Percentiles rank a stretch among this genome's conserved stretches.
Evolutionary conservation across 1,139 yeast species (phyloP).

Genomic region (Geotrichum europaeum): DNA sequence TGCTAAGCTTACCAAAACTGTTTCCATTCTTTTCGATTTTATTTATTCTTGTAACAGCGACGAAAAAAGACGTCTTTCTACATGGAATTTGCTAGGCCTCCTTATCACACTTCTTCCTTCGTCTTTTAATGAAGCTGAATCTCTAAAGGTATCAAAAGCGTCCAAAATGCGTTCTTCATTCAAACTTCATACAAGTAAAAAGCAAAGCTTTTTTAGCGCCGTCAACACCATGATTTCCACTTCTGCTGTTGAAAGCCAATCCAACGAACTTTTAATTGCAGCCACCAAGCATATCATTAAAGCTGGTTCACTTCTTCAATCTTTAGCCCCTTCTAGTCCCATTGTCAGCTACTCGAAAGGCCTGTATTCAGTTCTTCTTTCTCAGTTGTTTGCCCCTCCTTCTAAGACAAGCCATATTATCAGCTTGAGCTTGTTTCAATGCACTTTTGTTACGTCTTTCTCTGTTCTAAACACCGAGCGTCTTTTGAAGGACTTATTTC

Average conservation of each 20-base stretch:
- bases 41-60: constrained; percentile 14
- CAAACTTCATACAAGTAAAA: constrained; percentile 8
- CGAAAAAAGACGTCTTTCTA: constrained; percentile 14
- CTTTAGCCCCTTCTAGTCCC: constrained; percentile 10
- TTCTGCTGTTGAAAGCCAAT: neutral
- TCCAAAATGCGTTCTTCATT: constrained; percentile 1
- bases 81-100: constrained; percentile 15
- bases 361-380: constrained; percentile 13
- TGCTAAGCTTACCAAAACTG: constrained; percentile 6
- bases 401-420: constrained; percentile 9
- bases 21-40: constrained; percentile 14
- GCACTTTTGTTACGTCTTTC: constrained; percentile 16
- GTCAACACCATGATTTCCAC: neutral
- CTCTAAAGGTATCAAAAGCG: neutral
- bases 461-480: constrained; percentile 13
- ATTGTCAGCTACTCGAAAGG: constrained; percentile 15
- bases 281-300: constrained; percentile 9
- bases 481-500: constrained; percentile 13
- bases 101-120: constrained; percentile 12
- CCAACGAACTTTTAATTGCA: constrained; percentile 2
- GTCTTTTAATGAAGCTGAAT: constrained; percentile 2
- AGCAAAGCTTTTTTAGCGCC: constrained; percentile 5
- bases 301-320: constrained; percentile 11
- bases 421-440: constrained; percentile 12
- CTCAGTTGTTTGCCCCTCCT: constrained; percentile 14